These are phyloP conservation scores for Closterium sp. DNA, from an alignment of 139 green algal species.

Conservation along the genomic window DNA sequence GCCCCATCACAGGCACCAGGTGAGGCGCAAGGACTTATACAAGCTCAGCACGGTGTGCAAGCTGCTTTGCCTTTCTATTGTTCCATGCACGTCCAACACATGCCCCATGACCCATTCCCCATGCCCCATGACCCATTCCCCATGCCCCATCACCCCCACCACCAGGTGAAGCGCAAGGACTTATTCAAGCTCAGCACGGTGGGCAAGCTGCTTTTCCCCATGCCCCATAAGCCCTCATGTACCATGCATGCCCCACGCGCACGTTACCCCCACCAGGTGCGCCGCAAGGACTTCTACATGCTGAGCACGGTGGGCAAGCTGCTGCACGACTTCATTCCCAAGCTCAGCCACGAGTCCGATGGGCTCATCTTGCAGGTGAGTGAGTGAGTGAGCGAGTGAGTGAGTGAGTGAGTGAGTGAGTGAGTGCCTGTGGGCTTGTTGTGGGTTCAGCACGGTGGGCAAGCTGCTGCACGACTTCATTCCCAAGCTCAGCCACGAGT, in stretches of 20 bases:
- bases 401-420: too few relatives aligned
- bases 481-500: slow-evolving; percentile 79
- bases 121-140: background rate
- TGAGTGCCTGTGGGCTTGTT: too few relatives aligned
- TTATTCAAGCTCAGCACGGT: too few relatives aligned
- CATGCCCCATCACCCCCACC: background rate
- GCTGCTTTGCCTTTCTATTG: too few relatives aligned
- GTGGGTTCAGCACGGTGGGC: background rate
- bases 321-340: slow-evolving; percentile 76
- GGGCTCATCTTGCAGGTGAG: slow-evolving; percentile 79
- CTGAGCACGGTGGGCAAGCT: slow-evolving; percentile 57
- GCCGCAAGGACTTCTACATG: slow-evolving; percentile 87
- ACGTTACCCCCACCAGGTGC: slow-evolving; percentile 47
- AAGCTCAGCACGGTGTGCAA: too few relatives aligned
- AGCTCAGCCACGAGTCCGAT: slow-evolving; percentile 86
- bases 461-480: slow-evolving; percentile 78
- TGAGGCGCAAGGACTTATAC: too few relatives aligned
- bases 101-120: background rate
- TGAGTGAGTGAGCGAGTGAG: too few relatives aligned
- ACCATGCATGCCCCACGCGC: background rate
- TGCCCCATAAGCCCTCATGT: background rate
- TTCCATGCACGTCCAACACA: background rate
- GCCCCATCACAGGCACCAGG: too few relatives aligned
- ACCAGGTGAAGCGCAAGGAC: too few relatives aligned
- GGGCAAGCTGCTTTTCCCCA: too few relatives aligned